phyloP scores from a whole-genome alignment of 441 rosid species.

The Sinapis alba region DNA sequence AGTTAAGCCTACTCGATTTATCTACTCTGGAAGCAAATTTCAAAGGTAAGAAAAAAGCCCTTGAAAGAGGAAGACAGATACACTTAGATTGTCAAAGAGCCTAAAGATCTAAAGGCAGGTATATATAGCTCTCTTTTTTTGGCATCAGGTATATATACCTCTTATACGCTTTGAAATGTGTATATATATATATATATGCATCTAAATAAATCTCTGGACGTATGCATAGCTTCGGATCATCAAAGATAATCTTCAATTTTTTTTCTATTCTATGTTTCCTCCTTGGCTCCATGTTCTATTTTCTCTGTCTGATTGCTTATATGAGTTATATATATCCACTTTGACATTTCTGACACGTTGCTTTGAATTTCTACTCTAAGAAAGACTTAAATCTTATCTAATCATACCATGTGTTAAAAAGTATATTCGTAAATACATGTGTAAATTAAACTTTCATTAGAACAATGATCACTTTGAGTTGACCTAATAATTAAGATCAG shows the following conservation, averaged over 20 bases:
- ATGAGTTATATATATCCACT: not conserved
- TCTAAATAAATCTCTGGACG: conserved; percentile 14
- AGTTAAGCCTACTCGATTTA: conserved; percentile 40
- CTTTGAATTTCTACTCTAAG: conserved; percentile 15
- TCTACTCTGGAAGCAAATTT: conserved; percentile 36
- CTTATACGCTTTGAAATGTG: not conserved
- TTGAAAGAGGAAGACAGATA: conserved; percentile 46
- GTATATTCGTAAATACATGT: conserved; percentile 3
- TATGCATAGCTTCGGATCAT: conserved; percentile 13
- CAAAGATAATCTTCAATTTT: not conserved
- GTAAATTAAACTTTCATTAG: conserved; percentile 12
- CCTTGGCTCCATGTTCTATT: conserved; percentile 21
- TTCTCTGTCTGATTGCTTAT: conserved; percentile 5
- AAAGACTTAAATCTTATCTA: conserved; percentile 12
- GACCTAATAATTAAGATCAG: conserved; percentile 32
- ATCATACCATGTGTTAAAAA: conserved; percentile 12
- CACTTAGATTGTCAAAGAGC: conserved; percentile 34
- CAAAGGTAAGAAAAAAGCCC: conserved; percentile 44
- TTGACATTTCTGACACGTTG: conserved; percentile 23
- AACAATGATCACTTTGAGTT: conserved; percentile 21
- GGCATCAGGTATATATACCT: conserved; percentile 37
- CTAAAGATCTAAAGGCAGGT: conserved; percentile 41
- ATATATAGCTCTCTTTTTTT: conserved; percentile 12
- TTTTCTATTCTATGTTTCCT: not conserved
- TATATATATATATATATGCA: conserved; percentile 1